Conservation (phyloP, 495 filamentous ascomycete genomes). For the Penicillium bovifimosum region DNA sequence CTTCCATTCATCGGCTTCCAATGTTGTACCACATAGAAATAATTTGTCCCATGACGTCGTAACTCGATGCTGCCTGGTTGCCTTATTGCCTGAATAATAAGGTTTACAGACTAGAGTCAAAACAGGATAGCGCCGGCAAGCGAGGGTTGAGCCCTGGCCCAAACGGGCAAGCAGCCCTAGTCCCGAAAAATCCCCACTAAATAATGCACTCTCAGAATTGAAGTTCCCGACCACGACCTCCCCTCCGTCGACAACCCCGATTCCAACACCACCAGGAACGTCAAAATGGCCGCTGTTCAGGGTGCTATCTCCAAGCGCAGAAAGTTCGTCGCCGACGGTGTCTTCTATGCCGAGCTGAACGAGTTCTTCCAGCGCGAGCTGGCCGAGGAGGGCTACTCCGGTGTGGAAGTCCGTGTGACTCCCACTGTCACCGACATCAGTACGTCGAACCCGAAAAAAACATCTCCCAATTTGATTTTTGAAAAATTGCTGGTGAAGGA, state of each 20-base stretch:
- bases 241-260: slow-evolving; percentile 37
- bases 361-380: slow-evolving; percentile 99
- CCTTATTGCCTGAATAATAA: slow-evolving; percentile 5
- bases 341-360: slow-evolving; percentile 99
- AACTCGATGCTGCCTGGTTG: background rate
- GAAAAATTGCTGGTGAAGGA: slow-evolving; percentile 6
- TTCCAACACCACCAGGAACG: slow-evolving; percentile 34
- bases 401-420: slow-evolving; percentile 98
- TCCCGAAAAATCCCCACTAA: slow-evolving; percentile 43
- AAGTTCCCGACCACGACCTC: slow-evolving; percentile 32
- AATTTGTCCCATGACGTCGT: background rate
- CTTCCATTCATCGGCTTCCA: background rate
- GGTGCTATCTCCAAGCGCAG: slow-evolving; percentile 89
- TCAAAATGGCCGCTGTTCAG: slow-evolving; percentile 63
- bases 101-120: slow-evolving; percentile 11
- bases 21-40: background rate
- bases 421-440: slow-evolving; percentile 99
- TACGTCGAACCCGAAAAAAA: slow-evolving; percentile 38
- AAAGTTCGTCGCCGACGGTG: slow-evolving; percentile 99
- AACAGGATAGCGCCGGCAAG: slow-evolving; percentile 30
- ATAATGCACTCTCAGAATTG: slow-evolving; percentile 32
- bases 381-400: slow-evolving; percentile 99
- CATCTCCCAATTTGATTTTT: slow-evolving; percentile 10
- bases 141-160: slow-evolving; percentile 43
- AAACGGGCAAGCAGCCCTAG: slow-evolving; percentile 38